Percentiles rank a stretch among this genome's conserved stretches.
These are phyloP conservation scores for Phlebiopsis gigantea DNA, from an alignment of 768 basidiomycete species.

Conservation along the genomic window DNA sequence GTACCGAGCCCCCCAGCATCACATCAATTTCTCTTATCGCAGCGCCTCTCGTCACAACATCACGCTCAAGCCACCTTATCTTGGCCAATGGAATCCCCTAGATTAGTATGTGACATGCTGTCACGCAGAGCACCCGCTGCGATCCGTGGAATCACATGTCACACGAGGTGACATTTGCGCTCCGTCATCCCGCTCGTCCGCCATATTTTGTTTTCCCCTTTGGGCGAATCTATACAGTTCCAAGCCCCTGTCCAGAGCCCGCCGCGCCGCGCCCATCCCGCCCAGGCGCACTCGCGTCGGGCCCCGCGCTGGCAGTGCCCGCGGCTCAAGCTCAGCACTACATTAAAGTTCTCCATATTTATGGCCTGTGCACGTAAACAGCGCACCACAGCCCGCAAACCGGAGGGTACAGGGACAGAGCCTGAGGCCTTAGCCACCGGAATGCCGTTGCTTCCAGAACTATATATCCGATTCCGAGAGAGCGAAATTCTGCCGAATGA, in stretches of 20 bases:
- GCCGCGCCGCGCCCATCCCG: background rate
- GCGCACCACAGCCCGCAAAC: background rate
- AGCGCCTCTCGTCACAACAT: background rate
- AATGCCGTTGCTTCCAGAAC: no score
- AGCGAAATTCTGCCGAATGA: no score
- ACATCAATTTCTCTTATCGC: slow-evolving; percentile 4
- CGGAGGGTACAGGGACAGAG: background rate
- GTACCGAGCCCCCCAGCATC: background rate
- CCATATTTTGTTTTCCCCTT: background rate
- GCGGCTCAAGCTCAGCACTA: no score
- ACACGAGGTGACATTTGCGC: slow-evolving; percentile 1
- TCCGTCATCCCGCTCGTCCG: background rate
- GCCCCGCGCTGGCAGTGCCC: background rate
- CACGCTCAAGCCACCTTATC: slow-evolving; percentile 6
- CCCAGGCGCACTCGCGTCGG: background rate
- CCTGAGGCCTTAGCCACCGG: no score
- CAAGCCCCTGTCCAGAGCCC: background rate
- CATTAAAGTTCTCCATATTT: background rate
- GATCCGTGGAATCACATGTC: slow-evolving; percentile 12
- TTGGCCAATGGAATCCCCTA: background rate
- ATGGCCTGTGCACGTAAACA: background rate
- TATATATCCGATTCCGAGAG: no score
- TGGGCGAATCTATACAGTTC: slow-evolving; percentile 2
- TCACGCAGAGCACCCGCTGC: background rate
- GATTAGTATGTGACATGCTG: slow-evolving; percentile 3